These are phyloP conservation scores for Bisporella sp. DNA, from an alignment of 2,329 filamentous ascomycete genomes.

Conservation along the genomic window DNA sequence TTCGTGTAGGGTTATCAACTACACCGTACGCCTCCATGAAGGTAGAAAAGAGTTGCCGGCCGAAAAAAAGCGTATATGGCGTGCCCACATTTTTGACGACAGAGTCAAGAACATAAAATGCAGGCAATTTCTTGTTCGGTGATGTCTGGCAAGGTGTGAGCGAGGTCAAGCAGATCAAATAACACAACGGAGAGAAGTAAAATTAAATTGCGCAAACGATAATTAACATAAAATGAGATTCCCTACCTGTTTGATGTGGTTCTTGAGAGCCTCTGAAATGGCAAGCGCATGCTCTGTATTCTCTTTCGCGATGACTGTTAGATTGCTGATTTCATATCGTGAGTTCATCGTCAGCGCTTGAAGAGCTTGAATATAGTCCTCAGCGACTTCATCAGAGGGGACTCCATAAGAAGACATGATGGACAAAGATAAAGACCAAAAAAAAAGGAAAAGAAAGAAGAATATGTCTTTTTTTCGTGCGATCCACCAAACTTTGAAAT, in stretches of 20 bases:
- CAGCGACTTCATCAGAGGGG: conserved; percentile 73
- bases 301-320: conserved; percentile 96
- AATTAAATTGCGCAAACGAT: conserved; percentile 11
- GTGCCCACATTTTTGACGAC: conserved; percentile 98
- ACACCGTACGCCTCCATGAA: conserved; percentile 96
- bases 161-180: conserved; percentile 16
- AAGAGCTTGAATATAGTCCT: conserved; percentile 89
- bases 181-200: conserved; percentile 10
- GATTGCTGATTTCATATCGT: conserved; percentile 91
- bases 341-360: conserved; percentile 88
- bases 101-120: conserved; percentile 96
- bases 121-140: conserved; percentile 82
- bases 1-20: conserved; percentile 74
- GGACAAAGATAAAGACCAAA: conserved; percentile 27
- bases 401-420: conserved; percentile 53
- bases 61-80: conserved; percentile 92
- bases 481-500: conserved; percentile 19
- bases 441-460: conserved; percentile 17
- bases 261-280: conserved; percentile 83
- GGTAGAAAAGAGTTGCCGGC: conserved; percentile 82
- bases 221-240: conserved; percentile 21
- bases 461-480: conserved; percentile 15
- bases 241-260: conserved; percentile 91
- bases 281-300: conserved; percentile 93
- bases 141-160: conserved; percentile 54